Percentiles rank a stretch among this genome's conserved stretches.
phyloP scores from a whole-genome alignment of 768 basidiomycete genomes.

The Tulasnella sp. region DNA sequence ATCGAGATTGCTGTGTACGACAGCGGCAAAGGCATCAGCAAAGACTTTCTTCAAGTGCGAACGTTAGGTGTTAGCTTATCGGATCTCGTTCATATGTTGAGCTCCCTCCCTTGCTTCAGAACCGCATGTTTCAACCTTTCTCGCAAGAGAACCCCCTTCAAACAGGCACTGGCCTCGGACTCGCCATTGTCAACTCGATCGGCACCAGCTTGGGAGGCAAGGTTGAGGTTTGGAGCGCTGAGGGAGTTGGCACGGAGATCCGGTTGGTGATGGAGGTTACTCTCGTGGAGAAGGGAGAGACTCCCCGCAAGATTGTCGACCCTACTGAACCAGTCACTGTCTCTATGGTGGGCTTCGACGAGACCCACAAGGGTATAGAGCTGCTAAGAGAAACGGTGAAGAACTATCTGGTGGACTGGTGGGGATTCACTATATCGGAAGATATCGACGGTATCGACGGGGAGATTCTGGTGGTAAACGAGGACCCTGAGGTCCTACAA shows the following conservation, averaged over 20 bases:
- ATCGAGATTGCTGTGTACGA: slow-evolving; percentile 79
- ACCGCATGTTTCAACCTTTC: slow-evolving; percentile 93
- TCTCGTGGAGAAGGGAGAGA: slow-evolving; percentile 34
- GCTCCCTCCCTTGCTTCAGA: slow-evolving; percentile 33
- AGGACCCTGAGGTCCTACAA: slow-evolving; percentile 50
- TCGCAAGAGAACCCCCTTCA: slow-evolving; percentile 93
- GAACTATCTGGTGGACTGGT: slow-evolving; percentile 62
- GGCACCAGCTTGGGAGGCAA: slow-evolving; percentile 79
- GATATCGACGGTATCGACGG: slow-evolving; percentile 36
- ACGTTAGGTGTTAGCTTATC: not conserved
- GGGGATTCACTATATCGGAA: slow-evolving; percentile 48
- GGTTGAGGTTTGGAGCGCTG: slow-evolving; percentile 88
- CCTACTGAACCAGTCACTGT: slow-evolving; percentile 38
- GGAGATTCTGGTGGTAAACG: slow-evolving; percentile 73
- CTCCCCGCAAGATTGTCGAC: slow-evolving; percentile 35
- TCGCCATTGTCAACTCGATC: slow-evolving; percentile 92
- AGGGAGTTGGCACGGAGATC: slow-evolving; percentile 84
- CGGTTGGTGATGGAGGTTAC: slow-evolving; percentile 75
- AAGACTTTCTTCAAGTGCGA: slow-evolving; percentile 74
- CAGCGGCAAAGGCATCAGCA: slow-evolving; percentile 92
- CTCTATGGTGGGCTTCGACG: slow-evolving; percentile 63
- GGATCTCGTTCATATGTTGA: not conserved
- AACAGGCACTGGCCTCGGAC: slow-evolving; percentile 84
- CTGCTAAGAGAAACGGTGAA: slow-evolving; percentile 51
- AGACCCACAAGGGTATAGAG: slow-evolving; percentile 49